Percentiles rank a stretch among this genome's conserved stretches.
Evolutionary conservation across 805 yeast genomes (phyloP).

Genomic region (Spencermartinsiella europaea): DNA sequence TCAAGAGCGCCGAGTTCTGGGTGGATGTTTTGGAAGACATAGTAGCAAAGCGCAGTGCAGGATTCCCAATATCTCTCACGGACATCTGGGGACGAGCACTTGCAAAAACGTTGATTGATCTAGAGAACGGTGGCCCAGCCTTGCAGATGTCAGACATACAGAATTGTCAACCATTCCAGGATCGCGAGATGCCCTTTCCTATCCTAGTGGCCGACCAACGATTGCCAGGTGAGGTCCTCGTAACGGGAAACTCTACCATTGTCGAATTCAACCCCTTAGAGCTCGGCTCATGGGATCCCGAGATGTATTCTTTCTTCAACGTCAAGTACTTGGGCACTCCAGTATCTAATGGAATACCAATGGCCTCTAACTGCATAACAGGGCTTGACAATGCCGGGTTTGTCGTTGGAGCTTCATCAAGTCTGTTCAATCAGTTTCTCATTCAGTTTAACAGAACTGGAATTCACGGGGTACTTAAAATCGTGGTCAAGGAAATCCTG

Average conservation of each 20-base stretch:
- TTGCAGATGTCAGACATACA: constrained; percentile 49
- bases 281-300: constrained; percentile 86
- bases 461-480: constrained; percentile 41
- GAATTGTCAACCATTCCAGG: constrained; percentile 50
- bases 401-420: constrained; percentile 74
- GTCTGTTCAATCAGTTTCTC: constrained; percentile 73
- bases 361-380: constrained; percentile 44
- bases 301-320: constrained; percentile 58
- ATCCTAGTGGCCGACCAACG: constrained; percentile 45
- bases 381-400: constrained; percentile 82
- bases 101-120: constrained; percentile 57
- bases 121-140: constrained; percentile 50
- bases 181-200: constrained; percentile 60
- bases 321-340: constrained; percentile 65
- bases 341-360: constrained; percentile 53
- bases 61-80: constrained; percentile 60
- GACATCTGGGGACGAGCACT: constrained; percentile 78
- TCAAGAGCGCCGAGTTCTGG: constrained; percentile 31
- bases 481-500: constrained; percentile 44
- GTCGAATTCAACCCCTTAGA: constrained; percentile 51
- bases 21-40: constrained; percentile 14
- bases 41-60: constrained; percentile 48
- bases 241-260: constrained; percentile 59
- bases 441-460: constrained; percentile 43
- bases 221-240: constrained; percentile 41